Percentiles rank a stretch among this genome's conserved stretches.
Conservation (phyloP, 2,329 filamentous ascomycete species). For the Leptographium wingfieldii region DNA sequence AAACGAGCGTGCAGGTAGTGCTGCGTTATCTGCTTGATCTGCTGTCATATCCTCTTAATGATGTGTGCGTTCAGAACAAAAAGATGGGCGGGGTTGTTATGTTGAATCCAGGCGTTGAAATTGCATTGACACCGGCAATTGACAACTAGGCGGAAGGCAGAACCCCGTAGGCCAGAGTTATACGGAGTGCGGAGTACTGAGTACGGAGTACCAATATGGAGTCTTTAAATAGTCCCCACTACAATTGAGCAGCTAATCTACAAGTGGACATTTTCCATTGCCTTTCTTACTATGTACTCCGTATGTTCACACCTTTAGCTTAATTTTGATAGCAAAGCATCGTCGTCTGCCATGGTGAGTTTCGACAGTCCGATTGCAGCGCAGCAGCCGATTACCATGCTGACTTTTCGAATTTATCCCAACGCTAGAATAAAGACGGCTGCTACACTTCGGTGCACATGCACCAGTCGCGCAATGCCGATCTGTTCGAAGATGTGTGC, state of each 20-base stretch:
- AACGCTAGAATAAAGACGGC: slow-evolving; percentile 55
- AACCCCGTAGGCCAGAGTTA: no score
- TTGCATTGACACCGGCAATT: not conserved
- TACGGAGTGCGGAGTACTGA: no score
- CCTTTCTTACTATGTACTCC: not conserved
- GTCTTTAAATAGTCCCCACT: no score
- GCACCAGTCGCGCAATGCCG: slow-evolving; percentile 56
- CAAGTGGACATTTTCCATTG: not conserved
- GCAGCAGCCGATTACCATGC: not conserved
- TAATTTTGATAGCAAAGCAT: not conserved
- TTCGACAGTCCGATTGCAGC: not conserved
- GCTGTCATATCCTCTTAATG: not conserved
- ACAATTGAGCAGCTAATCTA: not conserved
- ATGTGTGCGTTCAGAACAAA: not conserved
- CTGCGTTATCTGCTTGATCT: not conserved
- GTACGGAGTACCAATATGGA: no score
- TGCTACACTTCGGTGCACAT: slow-evolving; percentile 66
- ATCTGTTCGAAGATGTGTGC: slow-evolving; percentile 68
- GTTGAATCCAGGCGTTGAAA: not conserved
- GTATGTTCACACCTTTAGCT: not conserved
- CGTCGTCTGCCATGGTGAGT: not conserved
- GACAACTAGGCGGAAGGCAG: not conserved
- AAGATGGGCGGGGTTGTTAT: not conserved
- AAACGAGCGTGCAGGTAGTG: not conserved
- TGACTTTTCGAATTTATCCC: not conserved